Evolutionary conservation across 129 eudicot species (phyloP).

Genomic region (Chrysanthemum seticuspe): DNA sequence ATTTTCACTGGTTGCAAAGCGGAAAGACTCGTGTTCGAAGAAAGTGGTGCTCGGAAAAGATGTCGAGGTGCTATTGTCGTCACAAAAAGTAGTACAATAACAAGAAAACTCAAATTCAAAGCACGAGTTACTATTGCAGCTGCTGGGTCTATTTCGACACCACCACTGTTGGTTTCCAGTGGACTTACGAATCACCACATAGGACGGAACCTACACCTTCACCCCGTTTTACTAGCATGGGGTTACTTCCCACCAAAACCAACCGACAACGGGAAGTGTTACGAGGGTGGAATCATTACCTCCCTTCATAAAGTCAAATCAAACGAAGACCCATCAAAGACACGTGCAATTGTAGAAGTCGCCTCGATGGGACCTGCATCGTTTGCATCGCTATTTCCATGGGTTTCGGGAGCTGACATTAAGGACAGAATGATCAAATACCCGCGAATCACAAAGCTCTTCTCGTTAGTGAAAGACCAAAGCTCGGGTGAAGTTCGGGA

Average conservation of each 20-base stretch:
- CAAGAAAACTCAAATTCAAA: slow-evolving; percentile 53
- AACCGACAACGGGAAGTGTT: slow-evolving; percentile 39
- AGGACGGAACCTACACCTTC: slow-evolving; percentile 81
- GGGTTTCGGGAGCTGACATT: slow-evolving; percentile 69
- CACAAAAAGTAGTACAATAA: slow-evolving; percentile 35
- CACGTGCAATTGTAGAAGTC: slow-evolving; percentile 58
- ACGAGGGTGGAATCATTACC: slow-evolving; percentile 81
- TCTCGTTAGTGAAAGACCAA: slow-evolving; percentile 60
- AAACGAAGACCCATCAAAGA: slow-evolving; percentile 35
- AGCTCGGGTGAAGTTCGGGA: slow-evolving; percentile 68
- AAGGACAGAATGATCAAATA: slow-evolving; percentile 60
- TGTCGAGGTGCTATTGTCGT: slow-evolving; percentile 62
- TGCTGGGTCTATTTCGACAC: slow-evolving; percentile 79
- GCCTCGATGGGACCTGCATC: slow-evolving; percentile 68
- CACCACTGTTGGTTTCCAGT: slow-evolving; percentile 70
- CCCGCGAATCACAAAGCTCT: slow-evolving; percentile 57
- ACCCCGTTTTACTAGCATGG: slow-evolving; percentile 73
- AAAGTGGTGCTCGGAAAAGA: slow-evolving; percentile 34
- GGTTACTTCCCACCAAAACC: slow-evolving; percentile 60
- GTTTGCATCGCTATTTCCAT: slow-evolving; percentile 52
- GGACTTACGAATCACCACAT: slow-evolving; percentile 74
- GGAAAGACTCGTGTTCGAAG: slow-evolving; percentile 44
- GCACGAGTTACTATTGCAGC: slow-evolving; percentile 62
- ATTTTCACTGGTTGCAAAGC: slow-evolving; percentile 82
- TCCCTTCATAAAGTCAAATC: slow-evolving; percentile 71